Evolutionary conservation across 306 rosid genomes (phyloP).

Genomic region (Morella rubra): DNA sequence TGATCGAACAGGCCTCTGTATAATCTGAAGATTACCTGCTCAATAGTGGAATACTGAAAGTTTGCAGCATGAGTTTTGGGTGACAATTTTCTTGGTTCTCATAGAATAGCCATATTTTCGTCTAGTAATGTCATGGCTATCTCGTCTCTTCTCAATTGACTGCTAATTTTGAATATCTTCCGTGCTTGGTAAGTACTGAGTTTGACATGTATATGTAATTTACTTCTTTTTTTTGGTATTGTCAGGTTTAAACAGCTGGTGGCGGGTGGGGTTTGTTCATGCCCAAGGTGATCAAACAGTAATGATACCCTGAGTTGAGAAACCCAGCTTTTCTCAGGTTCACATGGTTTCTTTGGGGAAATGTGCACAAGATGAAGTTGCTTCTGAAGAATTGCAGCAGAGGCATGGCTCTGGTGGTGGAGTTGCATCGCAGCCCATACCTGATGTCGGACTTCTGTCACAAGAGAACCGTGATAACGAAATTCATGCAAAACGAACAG

Average conservation of each 20-base stretch:
- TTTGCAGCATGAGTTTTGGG: slow-evolving; percentile 4
- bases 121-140: neutral
- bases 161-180: neutral
- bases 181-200: neutral
- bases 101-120: neutral
- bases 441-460: slow-evolving; percentile 21
- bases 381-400: slow-evolving; percentile 51
- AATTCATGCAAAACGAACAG: slow-evolving; percentile 32
- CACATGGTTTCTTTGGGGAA: slow-evolving; percentile 72
- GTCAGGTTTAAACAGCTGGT: slow-evolving; percentile 35
- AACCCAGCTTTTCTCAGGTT: slow-evolving; percentile 13
- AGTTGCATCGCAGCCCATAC: slow-evolving; percentile 4
- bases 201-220: slow-evolving; percentile 12
- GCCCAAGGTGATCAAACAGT: slow-evolving; percentile 20
- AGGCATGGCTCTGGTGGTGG: slow-evolving; percentile 37
- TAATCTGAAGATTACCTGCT: neutral
- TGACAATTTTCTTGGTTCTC: slow-evolving; percentile 4
- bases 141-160: neutral
- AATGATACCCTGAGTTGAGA: slow-evolving; percentile 31
- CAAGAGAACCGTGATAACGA: slow-evolving; percentile 34
- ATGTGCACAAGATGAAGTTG: slow-evolving; percentile 40
- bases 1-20: neutral
- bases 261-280: slow-evolving; percentile 24
- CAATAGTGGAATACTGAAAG: neutral
- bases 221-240: slow-evolving; percentile 8